Evolutionary conservation across 192 early-diverging fungal genomes (phyloP), one percentile per base, ranked within the genome.

Genomic region (Umbelopsis sp.): DNA sequence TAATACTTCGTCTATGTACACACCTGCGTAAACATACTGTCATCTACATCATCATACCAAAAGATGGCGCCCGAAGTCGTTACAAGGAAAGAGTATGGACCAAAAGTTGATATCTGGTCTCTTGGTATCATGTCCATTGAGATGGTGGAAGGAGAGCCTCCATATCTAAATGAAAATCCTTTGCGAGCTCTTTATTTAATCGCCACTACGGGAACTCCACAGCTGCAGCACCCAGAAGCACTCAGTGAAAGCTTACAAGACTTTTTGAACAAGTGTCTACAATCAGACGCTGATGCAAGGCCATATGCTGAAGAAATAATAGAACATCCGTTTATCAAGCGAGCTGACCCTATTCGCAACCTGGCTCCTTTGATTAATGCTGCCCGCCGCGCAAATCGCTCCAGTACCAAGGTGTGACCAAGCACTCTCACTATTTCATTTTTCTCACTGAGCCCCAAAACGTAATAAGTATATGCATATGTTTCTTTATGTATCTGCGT

Each of bases 21-120:
- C n/a, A n/a, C n/a, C n/a, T n/a, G n/a, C n/a, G n/a, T n/a, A n/a
- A n/a, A n/a, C n/a, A n/a, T n/a, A n/a, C n/a, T n/a, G n/a, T n/a
- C 47, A 49, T 41, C 47, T 49, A n/a, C 47, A 49, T 49, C n/a
- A n/a, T n/a, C n/a, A n/a, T n/a, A n/a, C 20, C n/a, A 4, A 36
- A 95, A 94, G 77, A 98, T 98, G 97, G 94, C 97, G 16, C 97
- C 97, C 29, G 97, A 98, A 81, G 97, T 98, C 4, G 94, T 98
- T 25, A 93, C 87, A 65, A 89, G 92, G 47, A 93, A 95, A 82
- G 93, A 95, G 73, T 97, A 98, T 80, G 92, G 93, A 4, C 83
- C 93, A 50, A 96, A 97, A 79, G 93, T 97, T 51, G 97, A 98
- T 77, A 89, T 98, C 51, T 98, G 97, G 97, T 96, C 94, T 14